A percentile compares a stretch with the other conserved stretches of the same genome.
phyloP scores from a whole-genome alignment of 257 asterid species.

The Solanum arcanum region DNA sequence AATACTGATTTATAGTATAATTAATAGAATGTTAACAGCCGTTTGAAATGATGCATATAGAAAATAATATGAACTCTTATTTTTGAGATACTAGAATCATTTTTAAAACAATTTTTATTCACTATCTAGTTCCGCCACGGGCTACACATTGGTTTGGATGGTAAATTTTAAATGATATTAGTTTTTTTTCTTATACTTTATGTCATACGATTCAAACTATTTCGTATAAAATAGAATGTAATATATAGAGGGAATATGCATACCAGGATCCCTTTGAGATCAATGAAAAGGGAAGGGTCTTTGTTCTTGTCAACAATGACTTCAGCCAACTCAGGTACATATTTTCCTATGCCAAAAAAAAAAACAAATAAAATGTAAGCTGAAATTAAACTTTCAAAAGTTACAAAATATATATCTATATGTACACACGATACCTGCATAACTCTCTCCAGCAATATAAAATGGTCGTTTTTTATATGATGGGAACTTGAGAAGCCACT shows the following conservation, averaged over 20 bases:
- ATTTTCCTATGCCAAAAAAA: conserved; percentile 38
- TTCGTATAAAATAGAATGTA: neutral
- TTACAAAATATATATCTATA: neutral
- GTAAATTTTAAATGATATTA: neutral
- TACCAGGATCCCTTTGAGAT: conserved; percentile 86
- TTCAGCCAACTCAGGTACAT: conserved; percentile 86
- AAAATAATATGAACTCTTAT: no score
- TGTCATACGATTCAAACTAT: neutral
- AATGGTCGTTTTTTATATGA: conserved; percentile 41
- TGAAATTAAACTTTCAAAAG: neutral
- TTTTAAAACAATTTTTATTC: neutral
- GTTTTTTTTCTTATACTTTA: neutral
- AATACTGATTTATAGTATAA: no score
- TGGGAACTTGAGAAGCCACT: conserved; percentile 84
- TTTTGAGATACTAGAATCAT: no score
- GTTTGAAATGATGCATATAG: no score
- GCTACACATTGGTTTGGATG: neutral
- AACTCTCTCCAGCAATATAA: conserved; percentile 88
- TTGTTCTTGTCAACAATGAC: conserved; percentile 56
- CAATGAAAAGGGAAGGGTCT: conserved; percentile 51
- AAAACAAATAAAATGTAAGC: neutral
- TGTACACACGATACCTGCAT: conserved; percentile 43
- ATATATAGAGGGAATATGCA: neutral
- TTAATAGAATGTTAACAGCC: no score
- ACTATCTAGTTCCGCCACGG: neutral